Conservation (phyloP, 208 protist genomes). For the Acanthamoeba healyi region DNA sequence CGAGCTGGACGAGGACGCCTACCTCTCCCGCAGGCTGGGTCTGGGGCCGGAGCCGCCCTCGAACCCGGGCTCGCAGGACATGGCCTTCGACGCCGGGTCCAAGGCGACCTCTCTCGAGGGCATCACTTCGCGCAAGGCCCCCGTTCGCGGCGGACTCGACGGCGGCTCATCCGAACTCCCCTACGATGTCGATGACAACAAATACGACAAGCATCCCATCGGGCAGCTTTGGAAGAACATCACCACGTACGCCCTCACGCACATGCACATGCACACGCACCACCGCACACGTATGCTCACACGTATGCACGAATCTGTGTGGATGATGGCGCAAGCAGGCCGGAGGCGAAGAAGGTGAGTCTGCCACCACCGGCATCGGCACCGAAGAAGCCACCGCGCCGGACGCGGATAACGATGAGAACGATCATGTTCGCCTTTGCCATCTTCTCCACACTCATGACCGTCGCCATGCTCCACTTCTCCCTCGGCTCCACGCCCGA, state of each 20-base stretch:
- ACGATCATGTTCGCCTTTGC: constrained; percentile 44
- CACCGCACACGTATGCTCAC: not conserved
- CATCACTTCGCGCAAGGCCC: constrained; percentile 24
- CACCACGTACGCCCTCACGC: not conserved
- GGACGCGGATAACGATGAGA: constrained; percentile 53
- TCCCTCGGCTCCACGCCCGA: constrained; percentile 4
- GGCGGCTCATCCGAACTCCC: not conserved
- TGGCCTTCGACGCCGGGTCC: not conserved
- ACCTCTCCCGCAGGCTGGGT: constrained; percentile 7
- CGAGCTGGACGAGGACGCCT: constrained; percentile 25
- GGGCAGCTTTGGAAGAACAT: constrained; percentile 53
- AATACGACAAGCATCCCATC: constrained; percentile 68
- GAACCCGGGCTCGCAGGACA: constrained; percentile 28
- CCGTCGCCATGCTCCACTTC: constrained; percentile 47
- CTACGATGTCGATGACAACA: constrained; percentile 58
- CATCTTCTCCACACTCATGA: constrained; percentile 32
- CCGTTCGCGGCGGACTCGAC: not conserved
- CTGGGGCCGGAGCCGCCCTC: constrained; percentile 39
- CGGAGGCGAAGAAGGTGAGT: constrained; percentile 25
- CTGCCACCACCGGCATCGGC: not conserved
- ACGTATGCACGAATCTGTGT: not conserved
- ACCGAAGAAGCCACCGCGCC: constrained; percentile 17
- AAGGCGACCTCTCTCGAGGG: not conserved
- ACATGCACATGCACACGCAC: not conserved
- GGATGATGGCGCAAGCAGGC: not conserved